phyloP scores from a whole-genome alignment of 1,139 yeast species.

The Blastobotrys buckinghamii region DNA sequence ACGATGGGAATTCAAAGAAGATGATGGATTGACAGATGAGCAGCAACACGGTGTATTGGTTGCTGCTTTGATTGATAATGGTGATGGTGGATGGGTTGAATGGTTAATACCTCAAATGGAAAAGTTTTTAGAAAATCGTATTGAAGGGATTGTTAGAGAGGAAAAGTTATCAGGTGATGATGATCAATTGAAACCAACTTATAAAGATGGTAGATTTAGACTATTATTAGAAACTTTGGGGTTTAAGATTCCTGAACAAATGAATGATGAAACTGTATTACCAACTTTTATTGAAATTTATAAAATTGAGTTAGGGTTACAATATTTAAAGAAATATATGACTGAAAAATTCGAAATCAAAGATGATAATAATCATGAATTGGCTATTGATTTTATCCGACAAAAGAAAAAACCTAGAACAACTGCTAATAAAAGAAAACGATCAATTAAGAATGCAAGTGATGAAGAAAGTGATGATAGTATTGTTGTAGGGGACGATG shows the following conservation, averaged over 20 bases:
- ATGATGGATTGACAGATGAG: slow-evolving; percentile 24
- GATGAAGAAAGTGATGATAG: background rate
- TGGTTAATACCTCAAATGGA: slow-evolving; percentile 43
- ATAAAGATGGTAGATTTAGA: slow-evolving; percentile 29
- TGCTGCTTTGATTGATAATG: slow-evolving; percentile 45
- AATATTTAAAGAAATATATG: slow-evolving; percentile 32
- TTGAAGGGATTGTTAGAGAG: slow-evolving; percentile 4
- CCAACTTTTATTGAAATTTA: slow-evolving; percentile 22
- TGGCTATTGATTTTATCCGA: slow-evolving; percentile 9
- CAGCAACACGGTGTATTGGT: slow-evolving; percentile 39
- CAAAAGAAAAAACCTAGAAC: background rate
- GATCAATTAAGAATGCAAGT: background rate
- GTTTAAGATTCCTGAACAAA: slow-evolving; percentile 15
- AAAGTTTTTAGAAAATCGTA: slow-evolving; percentile 24
- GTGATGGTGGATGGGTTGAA: slow-evolving; percentile 37
- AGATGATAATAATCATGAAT: slow-evolving; percentile 23
- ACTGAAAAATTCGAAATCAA: slow-evolving; percentile 34
- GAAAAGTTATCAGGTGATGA: slow-evolving; percentile 12
- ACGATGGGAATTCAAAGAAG: slow-evolving; percentile 25
- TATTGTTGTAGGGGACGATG: background rate
- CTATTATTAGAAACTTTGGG: slow-evolving; percentile 29
- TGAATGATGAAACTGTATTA: slow-evolving; percentile 12
- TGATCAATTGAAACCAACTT: slow-evolving; percentile 15
- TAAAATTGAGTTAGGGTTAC: slow-evolving; percentile 24
- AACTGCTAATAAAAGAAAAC: background rate